Conservation (phyloP, 805 yeast species). For the Candida montana region DNA sequence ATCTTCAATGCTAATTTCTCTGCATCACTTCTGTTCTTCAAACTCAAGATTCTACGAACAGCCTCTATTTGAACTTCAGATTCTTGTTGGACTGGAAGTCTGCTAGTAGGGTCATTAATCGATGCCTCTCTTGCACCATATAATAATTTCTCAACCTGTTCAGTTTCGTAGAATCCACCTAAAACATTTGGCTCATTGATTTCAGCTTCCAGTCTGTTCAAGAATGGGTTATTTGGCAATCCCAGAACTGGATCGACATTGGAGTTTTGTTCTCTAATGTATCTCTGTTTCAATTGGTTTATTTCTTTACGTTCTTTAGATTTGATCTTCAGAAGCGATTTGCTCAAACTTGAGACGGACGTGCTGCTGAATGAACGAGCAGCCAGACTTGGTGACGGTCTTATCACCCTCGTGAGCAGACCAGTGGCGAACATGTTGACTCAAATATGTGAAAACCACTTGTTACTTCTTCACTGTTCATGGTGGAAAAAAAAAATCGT, state of each 20-base stretch:
- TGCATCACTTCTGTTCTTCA: constrained; percentile 60
- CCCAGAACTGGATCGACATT: constrained; percentile 80
- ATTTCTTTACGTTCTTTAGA: constrained; percentile 23
- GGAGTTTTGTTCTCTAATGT: constrained; percentile 19
- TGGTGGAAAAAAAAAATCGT: constrained; percentile 3
- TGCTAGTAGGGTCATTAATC: constrained; percentile 23
- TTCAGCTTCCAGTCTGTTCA: constrained; percentile 61
- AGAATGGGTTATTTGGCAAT: constrained; percentile 55
- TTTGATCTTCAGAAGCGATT: constrained; percentile 22
- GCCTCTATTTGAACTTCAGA: constrained; percentile 62
- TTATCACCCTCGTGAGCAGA: constrained; percentile 11
- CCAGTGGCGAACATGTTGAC: constrained; percentile 6
- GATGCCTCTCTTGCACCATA: constrained; percentile 72
- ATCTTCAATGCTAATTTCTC: constrained; percentile 57
- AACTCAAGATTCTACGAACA: constrained; percentile 62
- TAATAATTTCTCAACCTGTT: constrained; percentile 69
- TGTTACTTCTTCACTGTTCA: constrained; percentile 1
- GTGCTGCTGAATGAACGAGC: constrained; percentile 13
- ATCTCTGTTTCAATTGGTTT: constrained; percentile 24
- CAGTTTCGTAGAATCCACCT: constrained; percentile 50
- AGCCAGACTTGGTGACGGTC: constrained; percentile 3
- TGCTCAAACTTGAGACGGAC: constrained; percentile 10
- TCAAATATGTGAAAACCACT: neutral
- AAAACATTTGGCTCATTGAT: constrained; percentile 60
- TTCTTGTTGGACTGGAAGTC: constrained; percentile 25